Conservation (phyloP, 1,139 yeast genomes). For the Debaryomyces psychrophilus region DNA sequence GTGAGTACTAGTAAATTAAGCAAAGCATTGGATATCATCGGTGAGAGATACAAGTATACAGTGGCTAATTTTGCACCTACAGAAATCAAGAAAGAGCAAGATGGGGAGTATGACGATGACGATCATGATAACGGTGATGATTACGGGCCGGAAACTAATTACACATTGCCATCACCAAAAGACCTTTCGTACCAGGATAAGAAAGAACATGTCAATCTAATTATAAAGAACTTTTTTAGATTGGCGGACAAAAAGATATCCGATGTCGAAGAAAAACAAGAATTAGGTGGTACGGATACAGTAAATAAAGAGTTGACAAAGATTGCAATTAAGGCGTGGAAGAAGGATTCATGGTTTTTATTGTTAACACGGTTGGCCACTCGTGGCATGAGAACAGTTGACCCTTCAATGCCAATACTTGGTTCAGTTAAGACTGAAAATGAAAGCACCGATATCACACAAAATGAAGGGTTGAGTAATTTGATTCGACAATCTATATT, state of each 20-base stretch:
- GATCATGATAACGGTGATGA: constrained; percentile 40
- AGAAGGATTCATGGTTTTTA: constrained; percentile 74
- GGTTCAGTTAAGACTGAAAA: constrained; percentile 17
- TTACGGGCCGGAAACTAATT: constrained; percentile 47
- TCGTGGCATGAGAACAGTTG: constrained; percentile 60
- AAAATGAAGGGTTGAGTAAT: constrained; percentile 51
- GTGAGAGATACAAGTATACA: constrained; percentile 55
- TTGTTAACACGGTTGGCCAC: constrained; percentile 79
- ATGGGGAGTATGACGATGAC: constrained; percentile 37
- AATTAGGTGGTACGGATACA: constrained; percentile 16
- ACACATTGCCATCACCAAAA: constrained; percentile 62
- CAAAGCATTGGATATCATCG: constrained; percentile 69
- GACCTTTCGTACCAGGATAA: constrained; percentile 51
- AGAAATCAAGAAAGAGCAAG: constrained; percentile 9
- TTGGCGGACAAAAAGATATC: constrained; percentile 37
- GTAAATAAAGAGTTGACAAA: constrained; percentile 47
- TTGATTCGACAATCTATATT: constrained; percentile 71
- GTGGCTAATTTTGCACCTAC: constrained; percentile 16
- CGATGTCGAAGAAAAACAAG: constrained; percentile 23
- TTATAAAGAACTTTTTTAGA: constrained; percentile 58
- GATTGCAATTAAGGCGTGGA: constrained; percentile 66
- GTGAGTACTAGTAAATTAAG: constrained; percentile 57
- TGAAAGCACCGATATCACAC: constrained; percentile 22
- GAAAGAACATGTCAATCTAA: constrained; percentile 53
- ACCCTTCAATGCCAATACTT: constrained; percentile 14